Base-by-base conservation (phyloP, 1,139 yeast species). In the Yamadazyma mexicana region DNA sequence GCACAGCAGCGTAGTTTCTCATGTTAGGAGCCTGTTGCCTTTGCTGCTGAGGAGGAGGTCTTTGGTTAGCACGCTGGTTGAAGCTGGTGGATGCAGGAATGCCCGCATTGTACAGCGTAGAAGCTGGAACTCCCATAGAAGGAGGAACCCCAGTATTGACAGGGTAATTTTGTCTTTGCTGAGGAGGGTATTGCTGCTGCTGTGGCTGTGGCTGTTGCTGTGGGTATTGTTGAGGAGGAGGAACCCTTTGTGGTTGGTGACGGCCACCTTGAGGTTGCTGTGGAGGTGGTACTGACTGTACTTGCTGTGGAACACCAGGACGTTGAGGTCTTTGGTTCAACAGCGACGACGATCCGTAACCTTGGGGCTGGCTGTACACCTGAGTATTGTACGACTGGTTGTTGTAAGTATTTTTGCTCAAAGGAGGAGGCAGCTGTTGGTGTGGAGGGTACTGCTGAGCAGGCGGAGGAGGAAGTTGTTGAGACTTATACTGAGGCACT, bases 1-100 rank as follows among this genome's bases (percentile, higher is more conserved):
- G 39, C 5, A 37, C 37, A 25, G 25, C 31, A 17, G 45, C 49
- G 22, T 48, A 47, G 18, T 40, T 45, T 35, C 52, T 44, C 42
- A 48, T 37, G 32, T 38, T 45, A 14, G 31, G 31, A 11, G 31
- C 30, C 32, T 31, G 34, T 20, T 31, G 26, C 14, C 34, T 22
- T 5, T 16, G 12, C 27, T 34, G 29, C 14, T 27, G 22, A 5
- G 22, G 22, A 6, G 22, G 22, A 6, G 5, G 37, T 34, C 37
- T 34, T 27, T 20, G 41, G n/a, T 5, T 27, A 14, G 17, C 17
- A 14, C 17, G 30, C 30, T 12, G 16, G 18, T 32, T 34, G 34
- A 17, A 41, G 33, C 31, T 36, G 18, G 37, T 28, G 24, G 49
- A 38, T 9, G 50, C 47, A n/a, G 47, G 48, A 5, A 42, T 34